phyloP scores from a whole-genome alignment of 805 yeast genomes.

The Barnettozyma vustinii region DNA sequence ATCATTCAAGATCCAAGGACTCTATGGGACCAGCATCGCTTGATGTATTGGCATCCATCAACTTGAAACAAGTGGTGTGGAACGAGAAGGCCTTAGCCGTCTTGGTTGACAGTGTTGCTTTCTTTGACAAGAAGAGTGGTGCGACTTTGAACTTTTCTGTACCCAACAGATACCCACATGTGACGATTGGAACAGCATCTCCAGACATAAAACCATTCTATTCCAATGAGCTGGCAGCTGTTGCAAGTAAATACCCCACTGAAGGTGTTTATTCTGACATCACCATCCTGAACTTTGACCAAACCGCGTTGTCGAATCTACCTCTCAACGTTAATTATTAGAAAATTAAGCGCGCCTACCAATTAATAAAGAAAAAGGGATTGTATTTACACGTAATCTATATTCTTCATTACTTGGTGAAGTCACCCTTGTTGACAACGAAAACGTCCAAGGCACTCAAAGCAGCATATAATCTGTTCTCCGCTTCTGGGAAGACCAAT shows the following conservation, averaged over 20 bases:
- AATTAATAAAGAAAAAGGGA: not conserved
- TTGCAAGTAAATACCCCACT: constrained; percentile 5
- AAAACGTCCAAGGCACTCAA: constrained; percentile 89
- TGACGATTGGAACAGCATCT: constrained; percentile 62
- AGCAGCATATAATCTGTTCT: constrained; percentile 93
- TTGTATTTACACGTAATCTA: not conserved
- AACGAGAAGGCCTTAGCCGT: constrained; percentile 49
- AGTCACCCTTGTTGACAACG: constrained; percentile 77
- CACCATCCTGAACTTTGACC: constrained; percentile 8
- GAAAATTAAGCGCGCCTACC: not conserved
- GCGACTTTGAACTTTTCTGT: constrained; percentile 23
- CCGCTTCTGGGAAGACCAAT: constrained; percentile 92
- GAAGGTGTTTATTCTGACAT: constrained; percentile 13
- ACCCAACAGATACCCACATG: constrained; percentile 51
- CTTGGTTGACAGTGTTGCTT: constrained; percentile 32
- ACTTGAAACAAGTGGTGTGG: constrained; percentile 42
- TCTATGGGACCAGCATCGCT: constrained; percentile 8
- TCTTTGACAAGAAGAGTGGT: constrained; percentile 7
- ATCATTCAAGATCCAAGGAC: not conserved
- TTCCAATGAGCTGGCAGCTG: constrained; percentile 39
- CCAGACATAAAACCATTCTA: constrained; percentile 43
- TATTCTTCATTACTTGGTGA: constrained; percentile 17
- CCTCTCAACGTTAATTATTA: constrained; percentile 18
- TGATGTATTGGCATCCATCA: constrained; percentile 32
- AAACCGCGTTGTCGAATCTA: not conserved